A percentile compares a stretch with the other conserved stretches of the same genome.
These are phyloP conservation scores for Cladosporium sp. DNA, from an alignment of 2,329 filamentous ascomycete species.

Conservation along the genomic window DNA sequence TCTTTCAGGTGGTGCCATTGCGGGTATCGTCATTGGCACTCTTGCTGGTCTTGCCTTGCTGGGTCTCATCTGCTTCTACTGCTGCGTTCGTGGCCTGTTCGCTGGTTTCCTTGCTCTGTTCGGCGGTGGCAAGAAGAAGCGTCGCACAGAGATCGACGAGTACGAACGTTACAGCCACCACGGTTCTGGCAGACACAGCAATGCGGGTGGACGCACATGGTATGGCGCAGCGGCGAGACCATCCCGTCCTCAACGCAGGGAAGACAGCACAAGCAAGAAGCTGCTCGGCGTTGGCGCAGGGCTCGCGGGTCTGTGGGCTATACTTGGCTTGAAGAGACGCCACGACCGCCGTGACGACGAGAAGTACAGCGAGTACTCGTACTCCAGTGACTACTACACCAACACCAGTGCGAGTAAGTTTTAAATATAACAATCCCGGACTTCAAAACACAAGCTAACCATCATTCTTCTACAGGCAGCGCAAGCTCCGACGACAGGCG, in stretches of 20 bases:
- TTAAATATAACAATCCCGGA: neutral
- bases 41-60: constrained; percentile 67
- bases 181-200: constrained; percentile 43
- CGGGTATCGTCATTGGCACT: constrained; percentile 75
- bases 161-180: constrained; percentile 62
- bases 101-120: constrained; percentile 60
- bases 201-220: constrained; percentile 49
- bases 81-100: constrained; percentile 58
- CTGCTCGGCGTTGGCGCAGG: constrained; percentile 43
- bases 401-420: constrained; percentile 51
- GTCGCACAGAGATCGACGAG: constrained; percentile 59
- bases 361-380: constrained; percentile 42
- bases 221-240: constrained; percentile 43
- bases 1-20: constrained; percentile 72
- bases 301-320: constrained; percentile 46
- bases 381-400: constrained; percentile 49
- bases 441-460: constrained; percentile 12
- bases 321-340: constrained; percentile 48
- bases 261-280: constrained; percentile 34
- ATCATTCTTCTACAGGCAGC: constrained; percentile 40
- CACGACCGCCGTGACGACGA: constrained; percentile 42
- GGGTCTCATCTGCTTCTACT: constrained; percentile 72
- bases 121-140: constrained; percentile 54
- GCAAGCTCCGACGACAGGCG: constrained; percentile 48
- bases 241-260: constrained; percentile 34